A percentile compares a stretch with the other conserved stretches of the same genome.
phyloP scores from a whole-genome alignment of 2,329 filamentous ascomycete species.

The Sclerotinia borealis region DNA sequence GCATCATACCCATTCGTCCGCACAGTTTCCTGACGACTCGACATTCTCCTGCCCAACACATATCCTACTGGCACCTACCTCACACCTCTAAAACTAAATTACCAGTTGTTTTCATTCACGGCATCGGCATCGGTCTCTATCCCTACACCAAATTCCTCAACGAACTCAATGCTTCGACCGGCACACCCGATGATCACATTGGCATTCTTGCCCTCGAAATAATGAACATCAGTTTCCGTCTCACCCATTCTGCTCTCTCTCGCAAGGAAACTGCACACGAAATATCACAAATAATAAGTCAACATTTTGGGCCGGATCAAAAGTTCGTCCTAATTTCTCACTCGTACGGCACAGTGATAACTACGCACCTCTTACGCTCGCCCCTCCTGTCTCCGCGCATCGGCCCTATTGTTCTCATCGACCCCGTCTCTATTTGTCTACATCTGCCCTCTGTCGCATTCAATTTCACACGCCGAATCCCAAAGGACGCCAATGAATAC shows the following conservation, averaged over 20 bases:
- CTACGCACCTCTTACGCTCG: constrained; percentile 48
- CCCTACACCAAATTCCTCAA: constrained; percentile 50
- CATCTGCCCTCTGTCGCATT: constrained; percentile 58
- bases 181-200: constrained; percentile 41
- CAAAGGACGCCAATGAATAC: constrained; percentile 48
- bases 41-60: constrained; percentile 40
- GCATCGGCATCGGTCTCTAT: constrained; percentile 55
- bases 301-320: constrained; percentile 41
- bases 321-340: constrained; percentile 50
- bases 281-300: constrained; percentile 44
- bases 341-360: constrained; percentile 48
- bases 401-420: constrained; percentile 47
- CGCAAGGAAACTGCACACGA: constrained; percentile 46
- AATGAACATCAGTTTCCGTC: constrained; percentile 51
- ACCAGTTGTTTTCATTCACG: constrained; percentile 57
- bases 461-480: constrained; percentile 48
- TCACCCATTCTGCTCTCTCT: constrained; percentile 44
- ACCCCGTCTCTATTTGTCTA: constrained; percentile 54
- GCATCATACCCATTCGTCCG: constrained; percentile 50
- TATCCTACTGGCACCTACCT: constrained; percentile 55
- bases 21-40: constrained; percentile 41
- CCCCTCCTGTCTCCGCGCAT: constrained; percentile 38
- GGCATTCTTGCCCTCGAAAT: constrained; percentile 55
- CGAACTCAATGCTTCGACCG: constrained; percentile 40
- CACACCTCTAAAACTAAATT: constrained; percentile 52